Conservation (phyloP, 129 eudicot species). For the Lactuca saligna region DNA sequence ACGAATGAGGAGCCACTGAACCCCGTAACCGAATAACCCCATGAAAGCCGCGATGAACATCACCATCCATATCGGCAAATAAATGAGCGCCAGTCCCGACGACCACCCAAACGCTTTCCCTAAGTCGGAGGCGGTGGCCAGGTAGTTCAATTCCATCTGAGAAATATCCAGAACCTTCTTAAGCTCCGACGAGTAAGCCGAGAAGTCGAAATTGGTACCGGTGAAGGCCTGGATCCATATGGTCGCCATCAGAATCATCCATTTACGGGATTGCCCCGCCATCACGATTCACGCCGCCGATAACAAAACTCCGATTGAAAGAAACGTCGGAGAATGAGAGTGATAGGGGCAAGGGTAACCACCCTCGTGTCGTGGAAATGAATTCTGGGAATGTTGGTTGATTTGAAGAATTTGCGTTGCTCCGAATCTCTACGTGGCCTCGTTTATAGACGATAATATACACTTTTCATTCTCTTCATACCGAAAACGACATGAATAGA, state of each 20-base stretch:
- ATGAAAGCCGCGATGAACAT: slow-evolving; percentile 69
- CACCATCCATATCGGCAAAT: slow-evolving; percentile 66
- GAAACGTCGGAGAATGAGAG: neutral
- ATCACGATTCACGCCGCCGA: slow-evolving; percentile 23
- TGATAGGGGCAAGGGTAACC: slow-evolving; percentile 2
- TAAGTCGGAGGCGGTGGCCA: slow-evolving; percentile 82
- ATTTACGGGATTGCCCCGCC: slow-evolving; percentile 73
- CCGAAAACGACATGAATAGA: neutral
- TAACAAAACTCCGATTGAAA: neutral
- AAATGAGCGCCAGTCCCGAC: slow-evolving; percentile 72
- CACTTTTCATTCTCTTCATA: neutral
- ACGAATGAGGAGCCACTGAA: slow-evolving; percentile 72
- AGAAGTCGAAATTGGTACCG: slow-evolving; percentile 88
- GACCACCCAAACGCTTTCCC: slow-evolving; percentile 93
- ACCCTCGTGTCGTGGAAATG: slow-evolving; percentile 22
- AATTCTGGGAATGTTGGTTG: neutral
- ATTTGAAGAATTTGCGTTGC: slow-evolving; percentile 20
- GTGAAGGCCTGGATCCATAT: slow-evolving; percentile 92
- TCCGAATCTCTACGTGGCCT: slow-evolving; percentile 30
- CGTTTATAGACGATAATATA: slow-evolving; percentile 28
- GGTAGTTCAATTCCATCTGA: slow-evolving; percentile 69
- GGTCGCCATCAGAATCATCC: slow-evolving; percentile 79
- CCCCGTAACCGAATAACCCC: slow-evolving; percentile 82
- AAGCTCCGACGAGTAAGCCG: slow-evolving; percentile 80
- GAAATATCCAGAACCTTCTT: slow-evolving; percentile 61